Evolutionary conservation across 2,329 filamentous ascomycete species (phyloP).

Genomic region (Mollisia scopiformis): DNA sequence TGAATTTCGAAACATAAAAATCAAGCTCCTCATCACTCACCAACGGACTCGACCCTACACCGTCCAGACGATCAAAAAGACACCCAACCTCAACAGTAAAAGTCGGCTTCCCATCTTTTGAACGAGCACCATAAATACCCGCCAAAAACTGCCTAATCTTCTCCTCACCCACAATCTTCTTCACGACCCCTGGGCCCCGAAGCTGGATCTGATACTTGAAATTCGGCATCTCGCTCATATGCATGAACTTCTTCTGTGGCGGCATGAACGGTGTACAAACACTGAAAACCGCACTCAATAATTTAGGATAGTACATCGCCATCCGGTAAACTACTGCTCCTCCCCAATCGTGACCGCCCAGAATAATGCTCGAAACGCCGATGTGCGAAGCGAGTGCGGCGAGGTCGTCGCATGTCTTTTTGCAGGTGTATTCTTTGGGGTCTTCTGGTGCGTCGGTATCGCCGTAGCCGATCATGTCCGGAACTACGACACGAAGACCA

Average conservation of each 20-base stretch:
- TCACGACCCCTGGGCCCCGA: slow-evolving; percentile 67
- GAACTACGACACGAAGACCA: slow-evolving; percentile 78
- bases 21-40: slow-evolving; percentile 72
- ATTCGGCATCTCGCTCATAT: slow-evolving; percentile 61
- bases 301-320: slow-evolving; percentile 71
- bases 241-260: slow-evolving; percentile 54
- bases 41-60: slow-evolving; percentile 59
- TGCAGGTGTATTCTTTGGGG: slow-evolving; percentile 67
- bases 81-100: slow-evolving; percentile 67
- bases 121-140: slow-evolving; percentile 69
- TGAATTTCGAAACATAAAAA: slow-evolving; percentile 75
- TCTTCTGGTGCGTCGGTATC: slow-evolving; percentile 70
- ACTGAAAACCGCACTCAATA: slow-evolving; percentile 76
- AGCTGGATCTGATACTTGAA: slow-evolving; percentile 88
- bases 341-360: slow-evolving; percentile 92
- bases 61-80: slow-evolving; percentile 62
- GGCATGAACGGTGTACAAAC: slow-evolving; percentile 77
- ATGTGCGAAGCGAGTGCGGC: slow-evolving; percentile 65
- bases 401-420: slow-evolving; percentile 75
- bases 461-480: slow-evolving; percentile 87
- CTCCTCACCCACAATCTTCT: slow-evolving; percentile 56
- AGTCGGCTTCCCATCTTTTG: slow-evolving; percentile 54
- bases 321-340: slow-evolving; percentile 76
- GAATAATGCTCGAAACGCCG: slow-evolving; percentile 62
- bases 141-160: slow-evolving; percentile 72